Conservation (phyloP, 2,329 filamentous ascomycete genomes). For the Phaeomoniella chlamydospora region DNA sequence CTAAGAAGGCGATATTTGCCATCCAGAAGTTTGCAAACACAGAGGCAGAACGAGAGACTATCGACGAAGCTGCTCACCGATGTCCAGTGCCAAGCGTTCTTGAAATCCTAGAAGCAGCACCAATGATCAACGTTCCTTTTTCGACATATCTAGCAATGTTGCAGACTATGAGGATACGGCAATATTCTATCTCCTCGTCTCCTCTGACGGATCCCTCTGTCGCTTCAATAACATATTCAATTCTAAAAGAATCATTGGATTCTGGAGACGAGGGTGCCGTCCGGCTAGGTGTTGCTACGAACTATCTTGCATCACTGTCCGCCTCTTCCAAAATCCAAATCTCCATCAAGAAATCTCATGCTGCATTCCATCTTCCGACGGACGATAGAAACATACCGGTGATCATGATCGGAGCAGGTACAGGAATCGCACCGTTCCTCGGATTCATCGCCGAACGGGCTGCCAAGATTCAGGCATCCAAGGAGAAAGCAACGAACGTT, state of each 20-base stretch:
- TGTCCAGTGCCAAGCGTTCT: conserved; percentile 27
- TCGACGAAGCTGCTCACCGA: not conserved
- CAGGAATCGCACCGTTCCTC: conserved; percentile 16
- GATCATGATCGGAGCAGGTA: conserved; percentile 23
- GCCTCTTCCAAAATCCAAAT: conserved; percentile 18
- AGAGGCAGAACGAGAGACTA: not conserved
- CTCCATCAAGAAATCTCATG: conserved; percentile 18
- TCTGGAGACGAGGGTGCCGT: conserved; percentile 29
- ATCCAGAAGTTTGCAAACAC: not conserved
- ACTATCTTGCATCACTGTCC: conserved; percentile 38
- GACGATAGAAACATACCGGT: conserved; percentile 19
- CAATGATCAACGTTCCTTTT: conserved; percentile 45
- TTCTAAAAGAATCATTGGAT: conserved; percentile 35
- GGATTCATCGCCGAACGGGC: conserved; percentile 12
- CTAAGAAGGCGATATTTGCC: conserved; percentile 43
- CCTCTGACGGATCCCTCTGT: conserved; percentile 43
- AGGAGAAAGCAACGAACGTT: conserved; percentile 2
- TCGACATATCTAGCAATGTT: conserved; percentile 56
- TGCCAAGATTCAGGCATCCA: conserved; percentile 3
- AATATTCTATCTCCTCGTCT: conserved; percentile 68
- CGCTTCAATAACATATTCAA: conserved; percentile 53
- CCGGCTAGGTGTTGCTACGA: conserved; percentile 46
- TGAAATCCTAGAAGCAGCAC: conserved; percentile 54
- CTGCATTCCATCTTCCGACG: conserved; percentile 20
- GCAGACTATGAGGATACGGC: conserved; percentile 62